Percentiles rank a stretch among this genome's conserved stretches.
These are phyloP conservation scores for Gynochthodes officinalis DNA, from an alignment of 257 asterid species.

Conservation along the genomic window DNA sequence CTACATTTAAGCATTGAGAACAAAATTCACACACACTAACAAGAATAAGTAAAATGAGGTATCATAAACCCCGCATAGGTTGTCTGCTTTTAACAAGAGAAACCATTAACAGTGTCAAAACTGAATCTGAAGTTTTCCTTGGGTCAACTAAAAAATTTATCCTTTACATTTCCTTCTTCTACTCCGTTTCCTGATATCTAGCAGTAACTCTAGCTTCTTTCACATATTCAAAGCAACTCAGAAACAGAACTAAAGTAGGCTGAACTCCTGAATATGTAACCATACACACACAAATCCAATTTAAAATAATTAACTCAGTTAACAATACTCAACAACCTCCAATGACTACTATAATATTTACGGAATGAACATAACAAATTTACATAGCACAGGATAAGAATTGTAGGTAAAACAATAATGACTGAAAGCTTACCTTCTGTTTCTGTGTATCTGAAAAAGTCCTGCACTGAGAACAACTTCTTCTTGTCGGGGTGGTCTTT, in stretches of 20 bases:
- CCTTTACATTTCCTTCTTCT: not conserved
- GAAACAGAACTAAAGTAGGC: not conserved
- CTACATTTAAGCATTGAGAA: conserved; percentile 37
- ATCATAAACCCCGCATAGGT: not conserved
- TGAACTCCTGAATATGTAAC: not conserved
- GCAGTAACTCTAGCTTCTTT: not conserved
- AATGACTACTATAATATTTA: not conserved
- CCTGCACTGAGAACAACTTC: conserved; percentile 91
- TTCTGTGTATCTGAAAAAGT: conserved; percentile 95
- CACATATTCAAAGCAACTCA: not conserved
- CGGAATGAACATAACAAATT: not conserved
- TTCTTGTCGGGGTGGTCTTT: conserved; percentile 97
- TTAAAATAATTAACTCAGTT: not conserved
- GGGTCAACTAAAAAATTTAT: not conserved
- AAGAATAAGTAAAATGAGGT: not conserved
- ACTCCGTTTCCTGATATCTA: not conserved
- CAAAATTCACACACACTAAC: not conserved
- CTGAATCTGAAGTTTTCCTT: not conserved
- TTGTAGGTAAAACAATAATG: not conserved
- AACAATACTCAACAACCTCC: not conserved
- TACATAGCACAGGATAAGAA: not conserved
- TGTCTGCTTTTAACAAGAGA: not conserved
- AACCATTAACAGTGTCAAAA: not conserved
- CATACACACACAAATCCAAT: not conserved
- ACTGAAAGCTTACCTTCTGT: conserved; percentile 70